phyloP scores from a whole-genome alignment of 345 rosid species.

The Eucalyptus polyanthemos region DNA sequence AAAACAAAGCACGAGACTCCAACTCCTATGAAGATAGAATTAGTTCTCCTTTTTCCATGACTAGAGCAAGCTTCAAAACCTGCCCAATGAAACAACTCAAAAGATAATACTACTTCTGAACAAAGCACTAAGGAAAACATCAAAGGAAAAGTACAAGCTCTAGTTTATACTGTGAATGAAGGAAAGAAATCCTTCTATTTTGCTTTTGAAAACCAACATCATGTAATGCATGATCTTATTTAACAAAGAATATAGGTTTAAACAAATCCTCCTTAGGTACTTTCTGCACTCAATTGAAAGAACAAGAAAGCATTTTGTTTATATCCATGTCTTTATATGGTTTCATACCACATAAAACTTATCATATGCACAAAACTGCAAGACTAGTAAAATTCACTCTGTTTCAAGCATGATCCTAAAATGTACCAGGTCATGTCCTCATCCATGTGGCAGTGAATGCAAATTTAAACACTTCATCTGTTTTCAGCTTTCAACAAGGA shows the following conservation, averaged over 20 bases:
- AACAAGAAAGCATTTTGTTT: not conserved
- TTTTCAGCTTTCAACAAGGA: not conserved
- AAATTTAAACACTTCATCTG: not conserved
- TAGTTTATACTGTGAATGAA: not conserved
- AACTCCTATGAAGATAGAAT: conserved; percentile 2
- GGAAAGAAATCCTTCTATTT: not conserved
- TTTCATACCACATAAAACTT: not conserved
- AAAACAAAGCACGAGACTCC: conserved; percentile 4
- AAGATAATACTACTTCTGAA: not conserved
- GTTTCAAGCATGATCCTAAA: not conserved
- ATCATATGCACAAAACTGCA: not conserved
- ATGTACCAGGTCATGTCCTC: not conserved
- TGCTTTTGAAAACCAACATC: not conserved
- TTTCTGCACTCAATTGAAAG: not conserved
- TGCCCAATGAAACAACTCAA: not conserved
- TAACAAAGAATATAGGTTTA: not conserved
- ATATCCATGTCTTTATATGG: not conserved
- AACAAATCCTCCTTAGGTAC: not conserved
- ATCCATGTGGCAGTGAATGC: not conserved
- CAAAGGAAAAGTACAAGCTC: not conserved
- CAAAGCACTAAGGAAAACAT: not conserved
- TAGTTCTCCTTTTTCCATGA: not conserved
- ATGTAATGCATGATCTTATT: not conserved
- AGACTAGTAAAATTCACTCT: not conserved
- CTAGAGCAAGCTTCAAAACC: conserved; percentile 7